Evolutionary conservation across 192 early-diverging fungal species (phyloP).

Genomic region (Coemansia pectinata): DNA sequence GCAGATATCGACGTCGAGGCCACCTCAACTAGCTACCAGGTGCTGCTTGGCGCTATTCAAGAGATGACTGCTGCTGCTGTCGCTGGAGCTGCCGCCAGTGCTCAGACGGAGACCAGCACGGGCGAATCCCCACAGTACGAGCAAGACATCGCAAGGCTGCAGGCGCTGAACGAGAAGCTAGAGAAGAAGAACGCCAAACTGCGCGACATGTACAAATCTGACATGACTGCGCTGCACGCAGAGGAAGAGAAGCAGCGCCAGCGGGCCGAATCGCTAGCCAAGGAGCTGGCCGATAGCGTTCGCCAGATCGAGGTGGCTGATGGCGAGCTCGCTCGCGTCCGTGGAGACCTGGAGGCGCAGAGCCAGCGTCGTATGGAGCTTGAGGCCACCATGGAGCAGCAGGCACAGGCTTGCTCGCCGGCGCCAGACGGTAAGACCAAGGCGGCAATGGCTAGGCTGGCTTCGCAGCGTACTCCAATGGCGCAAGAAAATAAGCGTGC

Average conservation of each 20-base stretch:
- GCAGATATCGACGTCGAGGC: background rate
- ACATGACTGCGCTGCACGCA: slow-evolving; percentile 39
- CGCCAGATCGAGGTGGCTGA: background rate
- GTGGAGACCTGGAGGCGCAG: slow-evolving; percentile 21
- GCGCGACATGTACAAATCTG: slow-evolving; percentile 45
- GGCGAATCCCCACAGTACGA: slow-evolving; percentile 9
- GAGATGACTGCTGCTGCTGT: slow-evolving; percentile 4
- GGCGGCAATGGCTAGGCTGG: slow-evolving; percentile 26
- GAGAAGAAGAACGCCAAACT: slow-evolving; percentile 46
- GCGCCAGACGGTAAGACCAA: slow-evolving; percentile 7
- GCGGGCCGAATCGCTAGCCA: slow-evolving; percentile 28
- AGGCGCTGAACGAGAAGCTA: slow-evolving; percentile 35
- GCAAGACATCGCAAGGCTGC: slow-evolving; percentile 20
- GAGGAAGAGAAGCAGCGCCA: slow-evolving; percentile 42
- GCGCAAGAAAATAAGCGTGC: slow-evolving; percentile 29
- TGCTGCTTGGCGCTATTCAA: slow-evolving; percentile 3
- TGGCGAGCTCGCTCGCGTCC: slow-evolving; percentile 14
- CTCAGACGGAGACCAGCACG: background rate
- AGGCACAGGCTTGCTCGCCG: background rate
- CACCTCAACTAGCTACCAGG: background rate
- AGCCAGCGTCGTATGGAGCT: slow-evolving; percentile 18
- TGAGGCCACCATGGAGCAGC: slow-evolving; percentile 6
- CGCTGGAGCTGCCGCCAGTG: background rate
- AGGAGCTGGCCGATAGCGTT: slow-evolving; percentile 13
- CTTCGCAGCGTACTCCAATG: slow-evolving; percentile 25